phyloP scores from a whole-genome alignment of 805 yeast species.

The Candida golubevii region DNA sequence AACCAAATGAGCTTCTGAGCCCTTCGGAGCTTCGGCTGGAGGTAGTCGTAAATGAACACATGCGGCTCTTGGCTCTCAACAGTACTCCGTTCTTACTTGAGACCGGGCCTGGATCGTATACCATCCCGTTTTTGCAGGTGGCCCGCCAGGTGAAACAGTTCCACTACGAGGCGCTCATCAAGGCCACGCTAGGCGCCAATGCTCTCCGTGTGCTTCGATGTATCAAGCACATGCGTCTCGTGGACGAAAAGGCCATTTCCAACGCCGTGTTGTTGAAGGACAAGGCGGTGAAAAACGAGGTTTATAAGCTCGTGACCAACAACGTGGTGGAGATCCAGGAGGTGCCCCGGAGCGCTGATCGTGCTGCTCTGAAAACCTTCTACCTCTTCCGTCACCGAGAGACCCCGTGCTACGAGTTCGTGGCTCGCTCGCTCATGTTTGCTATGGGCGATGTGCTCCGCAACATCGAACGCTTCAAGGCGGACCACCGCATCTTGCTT shows the following conservation, averaged over 20 bases:
- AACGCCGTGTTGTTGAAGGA: conserved; percentile 75
- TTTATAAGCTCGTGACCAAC: conserved; percentile 60
- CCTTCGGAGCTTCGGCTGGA: conserved; percentile 20
- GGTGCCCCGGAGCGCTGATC: conserved; percentile 84
- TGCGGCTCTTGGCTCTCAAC: conserved; percentile 56
- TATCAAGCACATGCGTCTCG: conserved; percentile 61
- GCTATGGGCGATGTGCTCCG: conserved; percentile 51
- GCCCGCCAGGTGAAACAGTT: conserved; percentile 42
- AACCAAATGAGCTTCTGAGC: not conserved
- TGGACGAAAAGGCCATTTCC: conserved; percentile 81
- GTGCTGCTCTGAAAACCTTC: conserved; percentile 86
- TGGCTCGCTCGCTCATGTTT: conserved; percentile 43
- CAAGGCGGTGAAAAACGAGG: conserved; percentile 65
- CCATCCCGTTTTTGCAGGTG: conserved; percentile 58
- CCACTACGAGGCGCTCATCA: conserved; percentile 54
- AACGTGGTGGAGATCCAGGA: conserved; percentile 87
- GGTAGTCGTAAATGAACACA: conserved; percentile 54
- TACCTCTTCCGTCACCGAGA: conserved; percentile 71
- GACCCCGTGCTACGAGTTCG: conserved; percentile 26
- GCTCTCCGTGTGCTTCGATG: conserved; percentile 75
- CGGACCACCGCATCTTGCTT: conserved; percentile 60
- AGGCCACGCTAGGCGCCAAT: conserved; percentile 59
- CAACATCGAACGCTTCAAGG: conserved; percentile 49
- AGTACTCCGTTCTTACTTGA: conserved; percentile 58
- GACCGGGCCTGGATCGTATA: conserved; percentile 50